These are phyloP conservation scores for Melanomma pulvis-pyrius DNA, from an alignment of 495 filamentous ascomycete genomes.

Conservation along the genomic window DNA sequence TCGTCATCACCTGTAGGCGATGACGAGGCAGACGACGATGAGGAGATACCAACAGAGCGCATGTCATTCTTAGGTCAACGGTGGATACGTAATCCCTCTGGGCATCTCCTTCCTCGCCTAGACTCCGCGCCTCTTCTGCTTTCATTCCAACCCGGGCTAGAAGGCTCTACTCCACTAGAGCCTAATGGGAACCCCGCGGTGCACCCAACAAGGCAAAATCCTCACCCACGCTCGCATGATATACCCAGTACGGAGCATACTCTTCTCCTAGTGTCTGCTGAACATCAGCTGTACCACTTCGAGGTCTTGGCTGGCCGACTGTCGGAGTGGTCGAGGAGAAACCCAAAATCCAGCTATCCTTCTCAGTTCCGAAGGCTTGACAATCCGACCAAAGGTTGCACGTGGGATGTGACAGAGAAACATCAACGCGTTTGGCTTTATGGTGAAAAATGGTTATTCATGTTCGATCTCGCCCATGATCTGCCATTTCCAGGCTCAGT, in stretches of 20 bases:
- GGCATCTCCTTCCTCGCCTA: conserved; percentile 75
- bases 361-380: conserved; percentile 67
- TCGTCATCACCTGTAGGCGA: conserved; percentile 44
- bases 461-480: conserved; percentile 83
- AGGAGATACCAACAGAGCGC: conserved; percentile 30
- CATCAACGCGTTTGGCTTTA: conserved; percentile 81
- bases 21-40: conserved; percentile 51
- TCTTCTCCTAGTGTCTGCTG: conserved; percentile 74
- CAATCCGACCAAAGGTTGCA: conserved; percentile 76
- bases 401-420: conserved; percentile 72
- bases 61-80: conserved; percentile 47
- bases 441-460: conserved; percentile 82
- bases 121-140: conserved; percentile 68
- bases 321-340: conserved; percentile 82
- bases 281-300: conserved; percentile 76
- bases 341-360: conserved; percentile 75
- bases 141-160: conserved; percentile 68
- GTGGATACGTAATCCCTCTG: conserved; percentile 70
- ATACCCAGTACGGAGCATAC: conserved; percentile 56
- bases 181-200: conserved; percentile 50
- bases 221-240: conserved; percentile 51
- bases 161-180: conserved; percentile 39
- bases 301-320: conserved; percentile 72
- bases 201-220: conserved; percentile 52
- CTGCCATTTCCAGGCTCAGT: conserved; percentile 49